These are phyloP conservation scores for Croton laevigatus DNA, from an alignment of 441 rosid species.

Conservation along the genomic window DNA sequence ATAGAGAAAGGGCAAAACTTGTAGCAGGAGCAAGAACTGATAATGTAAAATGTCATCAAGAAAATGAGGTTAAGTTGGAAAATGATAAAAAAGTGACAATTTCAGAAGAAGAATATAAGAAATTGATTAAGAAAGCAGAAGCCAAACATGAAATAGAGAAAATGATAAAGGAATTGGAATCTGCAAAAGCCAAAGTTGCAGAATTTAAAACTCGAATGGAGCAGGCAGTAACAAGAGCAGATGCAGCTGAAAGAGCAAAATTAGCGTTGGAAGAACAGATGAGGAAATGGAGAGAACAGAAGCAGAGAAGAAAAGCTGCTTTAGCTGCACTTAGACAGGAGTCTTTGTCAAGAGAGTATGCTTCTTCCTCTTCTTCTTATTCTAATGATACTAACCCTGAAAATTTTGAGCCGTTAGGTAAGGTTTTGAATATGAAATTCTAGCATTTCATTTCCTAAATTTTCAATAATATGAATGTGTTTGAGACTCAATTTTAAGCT, in stretches of 20 bases:
- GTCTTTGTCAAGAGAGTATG: slow-evolving; percentile 24
- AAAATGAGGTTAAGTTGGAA: slow-evolving; percentile 23
- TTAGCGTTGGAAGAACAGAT: slow-evolving; percentile 38
- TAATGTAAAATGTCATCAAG: slow-evolving; percentile 22
- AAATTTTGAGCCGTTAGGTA: slow-evolving; percentile 35
- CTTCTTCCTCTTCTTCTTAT: slow-evolving; percentile 20
- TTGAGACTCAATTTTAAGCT: neutral
- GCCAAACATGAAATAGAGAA: slow-evolving; percentile 24
- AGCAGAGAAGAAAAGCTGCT: slow-evolving; percentile 47
- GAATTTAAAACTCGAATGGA: slow-evolving; percentile 49
- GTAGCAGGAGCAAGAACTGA: slow-evolving; percentile 34
- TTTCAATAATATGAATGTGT: neutral
- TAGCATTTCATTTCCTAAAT: slow-evolving; percentile 15
- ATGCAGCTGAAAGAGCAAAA: slow-evolving; percentile 53
- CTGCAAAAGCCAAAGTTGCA: slow-evolving; percentile 28
- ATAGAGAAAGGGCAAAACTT: slow-evolving; percentile 27
- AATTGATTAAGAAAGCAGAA: slow-evolving; percentile 25
- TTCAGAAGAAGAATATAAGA: slow-evolving; percentile 34
- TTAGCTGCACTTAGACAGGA: slow-evolving; percentile 41
- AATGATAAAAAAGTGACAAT: slow-evolving; percentile 21
- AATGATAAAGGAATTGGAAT: slow-evolving; percentile 40
- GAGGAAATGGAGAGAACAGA: slow-evolving; percentile 40
- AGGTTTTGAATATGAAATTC: slow-evolving; percentile 50
- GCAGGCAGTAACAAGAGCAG: slow-evolving; percentile 49
- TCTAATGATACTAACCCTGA: slow-evolving; percentile 8